Conservation (phyloP, 805 yeast species). For the Ogataea pignaliae region DNA sequence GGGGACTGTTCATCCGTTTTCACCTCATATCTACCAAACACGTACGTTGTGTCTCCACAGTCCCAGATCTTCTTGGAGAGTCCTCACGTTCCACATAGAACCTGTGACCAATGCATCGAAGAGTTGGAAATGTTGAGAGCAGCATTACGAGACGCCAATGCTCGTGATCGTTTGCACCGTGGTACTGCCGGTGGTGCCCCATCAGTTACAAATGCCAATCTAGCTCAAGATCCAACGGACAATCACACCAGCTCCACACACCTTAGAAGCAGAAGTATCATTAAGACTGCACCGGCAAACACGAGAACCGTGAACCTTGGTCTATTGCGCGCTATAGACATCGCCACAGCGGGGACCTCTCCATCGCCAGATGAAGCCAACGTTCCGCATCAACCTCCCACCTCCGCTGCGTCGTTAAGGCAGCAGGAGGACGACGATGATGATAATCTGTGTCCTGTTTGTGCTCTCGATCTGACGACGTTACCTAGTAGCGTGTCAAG, state of each 20-base stretch:
- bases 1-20: constrained; percentile 55
- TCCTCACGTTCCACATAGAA: constrained; percentile 57
- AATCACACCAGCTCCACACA: background rate
- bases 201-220: no score
- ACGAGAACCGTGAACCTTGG: constrained; percentile 12
- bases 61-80: constrained; percentile 43
- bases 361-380: background rate
- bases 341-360: background rate
- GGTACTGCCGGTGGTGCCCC: no score
- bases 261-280: constrained; percentile 3
- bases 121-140: constrained; percentile 50
- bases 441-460: constrained; percentile 41
- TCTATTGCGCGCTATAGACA: background rate
- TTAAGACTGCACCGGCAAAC: constrained; percentile 13
- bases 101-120: constrained; percentile 69
- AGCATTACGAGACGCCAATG: constrained; percentile 31
- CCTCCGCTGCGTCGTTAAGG: no score
- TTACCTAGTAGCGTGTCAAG: constrained; percentile 31
- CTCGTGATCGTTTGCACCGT: background rate
- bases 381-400: background rate
- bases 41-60: constrained; percentile 54
- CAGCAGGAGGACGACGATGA: constrained; percentile 23
- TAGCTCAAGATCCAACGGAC: background rate
- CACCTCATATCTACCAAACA: constrained; percentile 53
- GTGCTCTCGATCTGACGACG: constrained; percentile 27